Evolutionary conservation across 768 basidiomycete genomes (phyloP).

Genomic region (Suillus lakei): DNA sequence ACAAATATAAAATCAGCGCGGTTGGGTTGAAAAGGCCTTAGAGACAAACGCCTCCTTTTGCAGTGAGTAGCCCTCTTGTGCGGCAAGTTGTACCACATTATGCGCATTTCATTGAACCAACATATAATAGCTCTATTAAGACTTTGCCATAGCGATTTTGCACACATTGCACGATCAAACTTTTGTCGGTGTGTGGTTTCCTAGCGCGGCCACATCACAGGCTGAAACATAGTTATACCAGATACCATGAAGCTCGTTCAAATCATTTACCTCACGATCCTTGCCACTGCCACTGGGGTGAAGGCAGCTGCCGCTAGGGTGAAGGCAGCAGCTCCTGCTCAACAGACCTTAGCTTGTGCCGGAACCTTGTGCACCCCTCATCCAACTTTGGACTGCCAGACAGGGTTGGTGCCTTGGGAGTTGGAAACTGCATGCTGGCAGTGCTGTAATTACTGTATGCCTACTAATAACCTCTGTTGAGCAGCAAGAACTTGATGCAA

Average conservation of each 20-base stretch:
- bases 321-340: no score
- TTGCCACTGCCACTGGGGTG: slow-evolving; percentile 41
- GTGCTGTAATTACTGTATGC: no score
- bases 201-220: background rate
- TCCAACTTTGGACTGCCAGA: no score
- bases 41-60: background rate
- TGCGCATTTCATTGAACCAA: background rate
- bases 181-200: background rate
- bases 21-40: background rate
- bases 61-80: background rate
- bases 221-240: background rate
- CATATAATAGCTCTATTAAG: background rate
- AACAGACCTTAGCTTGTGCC: no score
- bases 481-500: no score
- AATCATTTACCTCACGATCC: background rate
- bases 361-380: no score
- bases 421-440: no score
- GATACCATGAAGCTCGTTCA: background rate
- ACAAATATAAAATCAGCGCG: background rate
- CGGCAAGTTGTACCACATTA: no score
- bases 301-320: no score
- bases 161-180: background rate
- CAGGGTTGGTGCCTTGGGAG: no score
- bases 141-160: background rate
- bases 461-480: no score